A percentile compares a stretch with the other conserved stretches of the same genome.
Conservation (phyloP, 768 basidiomycete genomes). For the Saitozyma sp. region DNA sequence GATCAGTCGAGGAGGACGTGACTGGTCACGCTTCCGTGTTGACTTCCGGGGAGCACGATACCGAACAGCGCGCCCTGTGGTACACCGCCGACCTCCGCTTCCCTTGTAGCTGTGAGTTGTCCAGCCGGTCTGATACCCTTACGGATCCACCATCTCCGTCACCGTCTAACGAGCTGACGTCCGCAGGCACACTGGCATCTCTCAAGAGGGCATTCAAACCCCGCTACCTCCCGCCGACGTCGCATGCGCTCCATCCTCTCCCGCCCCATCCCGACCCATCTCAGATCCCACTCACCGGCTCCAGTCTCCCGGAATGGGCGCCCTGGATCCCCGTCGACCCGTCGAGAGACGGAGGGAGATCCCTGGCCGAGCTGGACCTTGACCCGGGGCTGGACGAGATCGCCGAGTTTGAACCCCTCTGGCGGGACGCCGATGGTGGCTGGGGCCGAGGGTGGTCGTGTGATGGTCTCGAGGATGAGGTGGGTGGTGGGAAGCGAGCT, state of each 20-base stretch:
- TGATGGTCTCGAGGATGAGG: neutral
- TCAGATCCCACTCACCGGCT: slow-evolving; percentile 8
- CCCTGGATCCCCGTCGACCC: neutral
- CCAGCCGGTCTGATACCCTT: neutral
- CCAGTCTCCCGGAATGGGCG: slow-evolving; percentile 9
- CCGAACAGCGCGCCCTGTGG: slow-evolving; percentile 16
- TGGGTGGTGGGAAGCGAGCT: neutral
- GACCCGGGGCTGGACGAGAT: slow-evolving; percentile 26
- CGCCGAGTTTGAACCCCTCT: slow-evolving; percentile 20
- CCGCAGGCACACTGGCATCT: slow-evolving; percentile 12
- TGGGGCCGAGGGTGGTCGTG: slow-evolving; percentile 7
- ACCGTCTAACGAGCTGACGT: neutral
- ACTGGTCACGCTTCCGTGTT: too few relatives aligned
- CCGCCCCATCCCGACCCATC: slow-evolving; percentile 8
- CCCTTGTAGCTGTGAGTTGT: slow-evolving; percentile 31
- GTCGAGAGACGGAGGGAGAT: neutral
- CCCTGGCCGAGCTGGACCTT: slow-evolving; percentile 15
- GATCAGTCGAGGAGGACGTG: neutral
- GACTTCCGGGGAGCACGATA: neutral
- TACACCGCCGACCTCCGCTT: slow-evolving; percentile 27
- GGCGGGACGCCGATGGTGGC: slow-evolving; percentile 16
- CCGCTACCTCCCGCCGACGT: slow-evolving; percentile 6
- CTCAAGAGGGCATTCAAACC: slow-evolving; percentile 6
- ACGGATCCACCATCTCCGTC: neutral
- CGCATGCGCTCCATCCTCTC: slow-evolving; percentile 8